Evolutionary conservation across 2,329 filamentous ascomycete genomes (phyloP).

Genomic region (Metarhizium album): DNA sequence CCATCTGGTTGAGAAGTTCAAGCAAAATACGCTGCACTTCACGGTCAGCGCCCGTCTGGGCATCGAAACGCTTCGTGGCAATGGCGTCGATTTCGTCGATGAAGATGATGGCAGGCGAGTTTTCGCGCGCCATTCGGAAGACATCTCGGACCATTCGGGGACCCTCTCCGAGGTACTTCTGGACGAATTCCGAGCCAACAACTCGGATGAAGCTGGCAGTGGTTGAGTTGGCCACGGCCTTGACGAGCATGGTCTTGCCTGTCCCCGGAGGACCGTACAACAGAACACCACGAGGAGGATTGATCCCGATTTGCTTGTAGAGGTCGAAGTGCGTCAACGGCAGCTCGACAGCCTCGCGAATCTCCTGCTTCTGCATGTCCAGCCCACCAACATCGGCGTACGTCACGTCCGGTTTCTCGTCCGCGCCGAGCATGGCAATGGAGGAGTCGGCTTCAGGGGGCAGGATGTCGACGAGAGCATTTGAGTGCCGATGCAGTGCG

Average conservation of each 20-base stretch:
- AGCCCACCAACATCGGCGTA: constrained; percentile 96
- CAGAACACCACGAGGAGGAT: constrained; percentile 90
- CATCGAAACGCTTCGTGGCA: constrained; percentile 97
- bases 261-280: constrained; percentile 94
- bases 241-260: constrained; percentile 95
- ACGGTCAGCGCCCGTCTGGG: constrained; percentile 93
- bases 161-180: constrained; percentile 96
- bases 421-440: constrained; percentile 91
- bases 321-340: constrained; percentile 96
- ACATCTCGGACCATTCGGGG: constrained; percentile 98
- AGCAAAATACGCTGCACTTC: constrained; percentile 98
- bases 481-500: constrained; percentile 94
- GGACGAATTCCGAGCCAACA: constrained; percentile 95
- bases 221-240: constrained; percentile 96
- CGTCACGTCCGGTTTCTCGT: constrained; percentile 97
- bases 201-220: constrained; percentile 98
- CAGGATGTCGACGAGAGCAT: constrained; percentile 94
- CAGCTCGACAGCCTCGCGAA: constrained; percentile 92
- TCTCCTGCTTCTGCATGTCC: constrained; percentile 99
- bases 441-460: constrained; percentile 98
- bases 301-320: constrained; percentile 98
- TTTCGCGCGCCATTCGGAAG: constrained; percentile 97
- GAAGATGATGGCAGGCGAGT: constrained; percentile 97
- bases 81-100: constrained; percentile 99
- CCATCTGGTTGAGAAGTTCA: constrained; percentile 98